A percentile compares a stretch with the other conserved stretches of the same genome.
Evolutionary conservation across 768 basidiomycete species (phyloP).

Genomic region (Plicaturopsis crispa): DNA sequence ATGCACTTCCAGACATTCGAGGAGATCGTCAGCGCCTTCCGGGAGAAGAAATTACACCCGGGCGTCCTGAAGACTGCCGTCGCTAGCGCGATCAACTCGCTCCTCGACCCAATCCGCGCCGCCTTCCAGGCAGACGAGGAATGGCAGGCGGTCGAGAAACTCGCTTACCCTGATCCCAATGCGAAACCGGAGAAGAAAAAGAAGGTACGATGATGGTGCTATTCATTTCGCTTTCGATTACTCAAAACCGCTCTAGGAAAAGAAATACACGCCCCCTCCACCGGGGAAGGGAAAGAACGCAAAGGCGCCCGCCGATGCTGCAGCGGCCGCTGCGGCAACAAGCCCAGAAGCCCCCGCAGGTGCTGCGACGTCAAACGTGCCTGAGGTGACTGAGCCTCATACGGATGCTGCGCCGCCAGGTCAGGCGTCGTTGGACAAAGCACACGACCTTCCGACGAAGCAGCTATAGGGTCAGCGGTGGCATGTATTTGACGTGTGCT

Average conservation of each 20-base stretch:
- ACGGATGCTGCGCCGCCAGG: too few species aligned
- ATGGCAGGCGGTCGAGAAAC: slow-evolving; percentile 68
- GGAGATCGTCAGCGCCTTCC: slow-evolving; percentile 68
- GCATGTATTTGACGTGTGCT: too few species aligned
- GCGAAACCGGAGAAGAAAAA: slow-evolving; percentile 52
- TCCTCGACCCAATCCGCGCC: slow-evolving; percentile 77
- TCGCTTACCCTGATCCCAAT: slow-evolving; percentile 81
- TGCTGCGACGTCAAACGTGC: too few species aligned
- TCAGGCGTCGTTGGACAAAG: too few species aligned
- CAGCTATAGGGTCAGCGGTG: too few species aligned
- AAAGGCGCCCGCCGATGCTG: slow-evolving; percentile 15
- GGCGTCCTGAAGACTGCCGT: slow-evolving; percentile 83
- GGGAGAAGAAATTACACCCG: slow-evolving; percentile 73
- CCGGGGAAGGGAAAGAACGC: slow-evolving; percentile 69
- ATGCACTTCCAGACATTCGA: slow-evolving; percentile 66
- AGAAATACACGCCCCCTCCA: slow-evolving; percentile 79
- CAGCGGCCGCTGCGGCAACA: slow-evolving; percentile 8
- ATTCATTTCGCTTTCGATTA: not conserved
- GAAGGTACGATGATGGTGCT: slow-evolving; percentile 39
- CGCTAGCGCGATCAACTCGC: slow-evolving; percentile 58
- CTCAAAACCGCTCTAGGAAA: slow-evolving; percentile 40
- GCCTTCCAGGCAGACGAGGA: slow-evolving; percentile 71
- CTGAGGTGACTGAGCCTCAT: too few species aligned
- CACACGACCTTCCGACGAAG: too few species aligned
- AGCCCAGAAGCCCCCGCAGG: too few species aligned